phyloP scores from a whole-genome alignment of 2,329 filamentous ascomycete species.

The Fusarium sp. region DNA sequence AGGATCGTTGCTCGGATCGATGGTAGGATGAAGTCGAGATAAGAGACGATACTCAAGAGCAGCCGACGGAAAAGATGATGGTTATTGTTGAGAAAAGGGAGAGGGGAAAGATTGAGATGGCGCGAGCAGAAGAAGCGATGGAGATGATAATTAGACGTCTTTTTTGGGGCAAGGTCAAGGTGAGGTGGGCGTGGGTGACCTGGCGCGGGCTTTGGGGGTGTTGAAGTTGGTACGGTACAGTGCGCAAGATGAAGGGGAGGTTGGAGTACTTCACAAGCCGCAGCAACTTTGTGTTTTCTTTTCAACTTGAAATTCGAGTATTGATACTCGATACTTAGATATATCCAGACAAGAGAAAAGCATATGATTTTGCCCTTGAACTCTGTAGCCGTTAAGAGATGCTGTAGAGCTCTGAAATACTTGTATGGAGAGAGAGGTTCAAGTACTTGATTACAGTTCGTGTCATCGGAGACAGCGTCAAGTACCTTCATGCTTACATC shows the following conservation, averaged over 20 bases:
- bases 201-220: conserved; percentile 18
- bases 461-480: neutral
- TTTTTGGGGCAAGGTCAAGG: conserved; percentile 43
- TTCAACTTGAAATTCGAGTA: neutral
- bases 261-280: conserved; percentile 1
- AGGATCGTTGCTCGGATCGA: conserved; percentile 18
- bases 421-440: conserved; percentile 3
- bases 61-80: conserved; percentile 20
- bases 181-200: conserved; percentile 40
- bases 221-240: conserved; percentile 39
- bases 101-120: conserved; percentile 32
- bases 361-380: neutral
- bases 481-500: conserved; percentile 22
- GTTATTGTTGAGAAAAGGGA: conserved; percentile 36
- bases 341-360: neutral
- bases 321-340: neutral
- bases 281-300: neutral
- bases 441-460: conserved; percentile 5
- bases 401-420: conserved; percentile 3
- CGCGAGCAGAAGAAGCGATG: conserved; percentile 35
- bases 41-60: conserved; percentile 12
- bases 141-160: conserved; percentile 43
- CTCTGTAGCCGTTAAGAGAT: neutral
- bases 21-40: conserved; percentile 14
- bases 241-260: conserved; percentile 26